Percentiles rank a stretch among this genome's conserved stretches.
phyloP scores from a whole-genome alignment of 129 eudicot species.

The Escallonia herrerae region DNA sequence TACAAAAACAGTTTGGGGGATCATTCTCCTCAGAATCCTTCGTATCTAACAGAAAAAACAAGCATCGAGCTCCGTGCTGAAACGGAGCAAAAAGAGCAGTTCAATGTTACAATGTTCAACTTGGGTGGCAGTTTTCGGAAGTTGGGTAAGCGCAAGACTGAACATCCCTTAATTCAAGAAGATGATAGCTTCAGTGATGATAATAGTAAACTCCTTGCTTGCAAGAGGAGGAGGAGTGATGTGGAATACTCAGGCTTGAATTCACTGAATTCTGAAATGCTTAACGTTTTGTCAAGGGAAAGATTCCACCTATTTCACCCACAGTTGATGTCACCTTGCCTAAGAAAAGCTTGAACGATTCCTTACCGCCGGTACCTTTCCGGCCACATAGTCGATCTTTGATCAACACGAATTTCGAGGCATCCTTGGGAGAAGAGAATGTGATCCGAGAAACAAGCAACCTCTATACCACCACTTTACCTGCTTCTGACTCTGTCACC shows the following conservation, averaged over 20 bases:
- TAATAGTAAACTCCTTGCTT: too few relatives aligned
- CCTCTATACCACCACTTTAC: too few relatives aligned
- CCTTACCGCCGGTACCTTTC: too few relatives aligned
- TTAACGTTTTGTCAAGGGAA: slow-evolving; percentile 10
- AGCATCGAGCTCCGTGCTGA: slow-evolving; percentile 40
- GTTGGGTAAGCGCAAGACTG: slow-evolving; percentile 25
- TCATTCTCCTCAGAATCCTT: slow-evolving; percentile 3
- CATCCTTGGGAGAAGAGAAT: too few relatives aligned
- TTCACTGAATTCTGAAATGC: slow-evolving; percentile 26
- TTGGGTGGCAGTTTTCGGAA: slow-evolving; percentile 27
- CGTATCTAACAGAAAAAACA: slow-evolving; percentile 13
- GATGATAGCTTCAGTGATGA: too few relatives aligned
- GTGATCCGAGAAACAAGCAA: too few relatives aligned
- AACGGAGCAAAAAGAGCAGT: slow-evolving; percentile 35
- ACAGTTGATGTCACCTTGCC: too few relatives aligned
- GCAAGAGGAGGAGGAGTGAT: too few relatives aligned
- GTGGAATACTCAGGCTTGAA: slow-evolving; percentile 14
- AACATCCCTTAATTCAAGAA: slow-evolving; percentile 35
- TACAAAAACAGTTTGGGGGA: background rate
- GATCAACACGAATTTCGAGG: too few relatives aligned
- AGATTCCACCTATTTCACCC: slow-evolving; percentile 22
- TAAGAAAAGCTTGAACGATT: too few relatives aligned
- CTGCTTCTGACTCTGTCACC: too few relatives aligned
- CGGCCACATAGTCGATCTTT: too few relatives aligned
- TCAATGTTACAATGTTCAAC: slow-evolving; percentile 41